Evolutionary conservation across 139 green algal species (phyloP).

Genomic region (Picochlorum sp.): DNA sequence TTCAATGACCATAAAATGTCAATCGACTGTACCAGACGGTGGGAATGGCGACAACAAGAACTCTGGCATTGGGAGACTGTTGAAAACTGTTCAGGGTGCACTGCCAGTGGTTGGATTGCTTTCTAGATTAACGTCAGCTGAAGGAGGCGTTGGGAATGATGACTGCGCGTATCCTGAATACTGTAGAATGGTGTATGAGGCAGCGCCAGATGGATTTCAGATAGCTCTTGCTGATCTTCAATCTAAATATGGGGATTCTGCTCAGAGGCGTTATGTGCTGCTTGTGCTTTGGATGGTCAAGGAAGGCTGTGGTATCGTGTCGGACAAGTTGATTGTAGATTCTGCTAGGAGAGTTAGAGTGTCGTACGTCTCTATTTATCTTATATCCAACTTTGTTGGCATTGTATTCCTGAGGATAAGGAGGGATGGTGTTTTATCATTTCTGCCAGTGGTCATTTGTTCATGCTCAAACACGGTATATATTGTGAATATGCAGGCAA

Average conservation of each 20-base stretch:
- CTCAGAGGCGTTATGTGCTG: slow-evolving; percentile 48
- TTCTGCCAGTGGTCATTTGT: too few species aligned
- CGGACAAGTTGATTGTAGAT: slow-evolving; percentile 46
- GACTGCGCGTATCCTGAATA: slow-evolving; percentile 68
- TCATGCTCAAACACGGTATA: neutral
- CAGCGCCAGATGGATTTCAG: slow-evolving; percentile 25
- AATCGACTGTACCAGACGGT: neutral
- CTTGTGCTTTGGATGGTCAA: slow-evolving; percentile 62
- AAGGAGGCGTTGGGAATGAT: slow-evolving; percentile 68
- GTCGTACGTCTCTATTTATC: neutral
- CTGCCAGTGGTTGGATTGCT: slow-evolving; percentile 69
- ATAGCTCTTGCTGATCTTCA: slow-evolving; percentile 45
- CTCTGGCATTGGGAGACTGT: slow-evolving; percentile 35
- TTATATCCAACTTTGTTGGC: too few species aligned
- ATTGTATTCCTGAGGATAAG: too few species aligned
- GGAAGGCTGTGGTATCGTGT: slow-evolving; percentile 43
- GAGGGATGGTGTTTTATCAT: too few species aligned
- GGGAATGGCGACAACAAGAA: slow-evolving; percentile 5
- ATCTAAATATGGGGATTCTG: slow-evolving; percentile 42
- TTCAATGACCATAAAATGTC: neutral
- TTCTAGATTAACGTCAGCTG: slow-evolving; percentile 44
- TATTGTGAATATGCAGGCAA: slow-evolving; percentile 27
- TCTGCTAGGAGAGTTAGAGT: slow-evolving; percentile 47
- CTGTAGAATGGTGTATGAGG: slow-evolving; percentile 42
- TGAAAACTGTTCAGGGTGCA: slow-evolving; percentile 50